Percentiles rank a stretch among this genome's conserved stretches.
These are phyloP conservation scores for Pisolithus tinctorius DNA, from an alignment of 768 basidiomycete species.

Conservation along the genomic window DNA sequence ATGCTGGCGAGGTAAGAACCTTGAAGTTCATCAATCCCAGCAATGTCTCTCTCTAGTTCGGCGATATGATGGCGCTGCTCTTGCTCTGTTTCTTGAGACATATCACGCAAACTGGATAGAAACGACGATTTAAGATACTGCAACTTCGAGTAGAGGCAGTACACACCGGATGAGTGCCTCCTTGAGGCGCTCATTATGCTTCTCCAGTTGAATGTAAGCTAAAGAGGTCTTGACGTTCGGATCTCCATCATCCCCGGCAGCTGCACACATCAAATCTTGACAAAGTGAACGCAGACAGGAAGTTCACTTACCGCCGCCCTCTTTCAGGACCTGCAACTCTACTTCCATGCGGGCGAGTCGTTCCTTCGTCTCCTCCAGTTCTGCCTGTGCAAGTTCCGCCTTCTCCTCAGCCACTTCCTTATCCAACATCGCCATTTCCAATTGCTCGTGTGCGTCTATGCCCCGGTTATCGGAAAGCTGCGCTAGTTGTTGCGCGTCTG, in stretches of 20 bases:
- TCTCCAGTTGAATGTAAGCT: slow-evolving; percentile 83
- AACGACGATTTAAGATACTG: neutral
- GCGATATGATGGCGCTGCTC: slow-evolving; percentile 74
- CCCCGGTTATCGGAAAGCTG: slow-evolving; percentile 64
- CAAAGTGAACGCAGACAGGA: slow-evolving; percentile 5
- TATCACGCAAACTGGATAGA: slow-evolving; percentile 66
- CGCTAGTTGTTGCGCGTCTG: slow-evolving; percentile 71
- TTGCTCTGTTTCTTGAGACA: slow-evolving; percentile 80
- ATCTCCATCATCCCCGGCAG: slow-evolving; percentile 22
- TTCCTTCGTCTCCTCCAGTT: slow-evolving; percentile 76
- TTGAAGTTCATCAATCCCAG: slow-evolving; percentile 72
- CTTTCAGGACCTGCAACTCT: slow-evolving; percentile 74
- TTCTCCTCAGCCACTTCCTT: slow-evolving; percentile 96
- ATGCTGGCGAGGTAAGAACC: slow-evolving; percentile 34
- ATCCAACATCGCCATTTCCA: slow-evolving; percentile 94
- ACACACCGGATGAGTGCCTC: slow-evolving; percentile 82
- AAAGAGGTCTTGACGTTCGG: slow-evolving; percentile 48
- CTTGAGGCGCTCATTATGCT: slow-evolving; percentile 92
- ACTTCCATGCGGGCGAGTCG: slow-evolving; percentile 73
- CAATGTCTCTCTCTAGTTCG: slow-evolving; percentile 88
- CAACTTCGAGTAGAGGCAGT: neutral
- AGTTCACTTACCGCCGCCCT: slow-evolving; percentile 33
- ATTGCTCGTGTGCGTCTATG: slow-evolving; percentile 77
- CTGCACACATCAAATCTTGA: slow-evolving; percentile 5
- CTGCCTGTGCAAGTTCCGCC: slow-evolving; percentile 71